These are phyloP conservation scores for Dactylonectria estremocensis DNA, from an alignment of 2,329 filamentous ascomycete species.

Conservation along the genomic window DNA sequence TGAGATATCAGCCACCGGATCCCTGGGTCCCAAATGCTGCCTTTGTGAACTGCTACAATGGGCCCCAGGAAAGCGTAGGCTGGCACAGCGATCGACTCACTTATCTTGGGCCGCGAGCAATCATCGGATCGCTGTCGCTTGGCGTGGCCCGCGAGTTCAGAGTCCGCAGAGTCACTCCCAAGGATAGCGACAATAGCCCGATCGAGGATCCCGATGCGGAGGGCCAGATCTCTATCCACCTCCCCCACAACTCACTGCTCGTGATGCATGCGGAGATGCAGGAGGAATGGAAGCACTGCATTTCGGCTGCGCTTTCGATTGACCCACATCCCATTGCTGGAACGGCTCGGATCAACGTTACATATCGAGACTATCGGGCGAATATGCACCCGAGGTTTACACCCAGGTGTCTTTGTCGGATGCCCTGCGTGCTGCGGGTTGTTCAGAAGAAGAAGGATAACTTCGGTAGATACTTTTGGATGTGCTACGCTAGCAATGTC, in stretches of 20 bases:
- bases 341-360: constrained; percentile 90
- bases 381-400: constrained; percentile 84
- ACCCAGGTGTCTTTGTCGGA: constrained; percentile 82
- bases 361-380: constrained; percentile 88
- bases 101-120: constrained; percentile 88
- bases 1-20: constrained; percentile 81
- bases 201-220: constrained; percentile 72
- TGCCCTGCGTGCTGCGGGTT: constrained; percentile 80
- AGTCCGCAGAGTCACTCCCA: constrained; percentile 81
- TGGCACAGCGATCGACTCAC: constrained; percentile 95
- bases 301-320: constrained; percentile 81
- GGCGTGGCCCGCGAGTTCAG: constrained; percentile 96
- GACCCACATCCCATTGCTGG: constrained; percentile 88
- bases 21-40: constrained; percentile 90
- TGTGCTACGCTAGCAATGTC: constrained; percentile 85
- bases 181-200: constrained; percentile 61
- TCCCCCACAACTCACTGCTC: constrained; percentile 93
- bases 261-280: constrained; percentile 99
- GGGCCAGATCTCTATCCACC: constrained; percentile 92
- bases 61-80: constrained; percentile 85
- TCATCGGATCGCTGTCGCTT: constrained; percentile 91
- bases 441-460: constrained; percentile 85
- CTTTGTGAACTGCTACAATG: constrained; percentile 95
- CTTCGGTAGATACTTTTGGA: constrained; percentile 90
- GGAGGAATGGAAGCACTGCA: constrained; percentile 94